Conservation (phyloP, 2,329 filamentous ascomycete genomes). For the Aspergillus sp. region DNA sequence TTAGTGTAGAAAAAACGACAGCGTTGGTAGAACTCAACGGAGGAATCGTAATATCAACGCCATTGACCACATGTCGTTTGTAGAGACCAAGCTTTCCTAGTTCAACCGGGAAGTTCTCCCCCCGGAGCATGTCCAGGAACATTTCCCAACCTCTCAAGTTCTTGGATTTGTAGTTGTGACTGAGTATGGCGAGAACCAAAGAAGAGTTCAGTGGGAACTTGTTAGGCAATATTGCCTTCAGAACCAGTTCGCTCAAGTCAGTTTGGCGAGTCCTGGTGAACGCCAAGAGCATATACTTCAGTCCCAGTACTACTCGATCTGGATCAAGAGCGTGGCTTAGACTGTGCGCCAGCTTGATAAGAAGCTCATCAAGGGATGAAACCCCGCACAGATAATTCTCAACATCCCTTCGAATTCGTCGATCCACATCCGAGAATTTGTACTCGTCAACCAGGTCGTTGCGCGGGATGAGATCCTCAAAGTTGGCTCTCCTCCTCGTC, state of each 20-base stretch:
- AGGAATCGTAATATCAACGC: slow-evolving; percentile 37
- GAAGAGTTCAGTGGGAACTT: slow-evolving; percentile 36
- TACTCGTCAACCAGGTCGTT: too few species aligned
- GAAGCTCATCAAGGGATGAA: slow-evolving; percentile 36
- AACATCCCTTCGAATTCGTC: slow-evolving; percentile 30
- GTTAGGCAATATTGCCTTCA: slow-evolving; percentile 39
- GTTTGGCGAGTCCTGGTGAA: slow-evolving; percentile 41
- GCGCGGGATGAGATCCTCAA: slow-evolving; percentile 27
- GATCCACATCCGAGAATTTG: slow-evolving; percentile 29
- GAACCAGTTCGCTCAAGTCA: slow-evolving; percentile 39
- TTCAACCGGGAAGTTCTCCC: slow-evolving; percentile 35
- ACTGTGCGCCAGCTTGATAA: slow-evolving; percentile 36
- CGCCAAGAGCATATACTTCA: slow-evolving; percentile 36
- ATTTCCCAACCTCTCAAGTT: slow-evolving; percentile 42
- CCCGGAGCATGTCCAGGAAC: slow-evolving; percentile 38
- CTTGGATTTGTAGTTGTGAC: slow-evolving; percentile 40
- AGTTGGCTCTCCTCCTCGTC: slow-evolving; percentile 21
- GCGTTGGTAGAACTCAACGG: slow-evolving; percentile 34
- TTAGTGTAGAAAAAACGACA: slow-evolving; percentile 36
- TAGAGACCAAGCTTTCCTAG: slow-evolving; percentile 28
- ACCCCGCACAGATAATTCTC: slow-evolving; percentile 26
- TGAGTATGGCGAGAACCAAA: slow-evolving; percentile 37
- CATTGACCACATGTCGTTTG: slow-evolving; percentile 31
- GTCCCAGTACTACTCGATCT: slow-evolving; percentile 30
- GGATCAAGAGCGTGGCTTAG: slow-evolving; percentile 37